Conservation (phyloP, 768 basidiomycete species). For the Rhodotorula babjevae region DNA sequence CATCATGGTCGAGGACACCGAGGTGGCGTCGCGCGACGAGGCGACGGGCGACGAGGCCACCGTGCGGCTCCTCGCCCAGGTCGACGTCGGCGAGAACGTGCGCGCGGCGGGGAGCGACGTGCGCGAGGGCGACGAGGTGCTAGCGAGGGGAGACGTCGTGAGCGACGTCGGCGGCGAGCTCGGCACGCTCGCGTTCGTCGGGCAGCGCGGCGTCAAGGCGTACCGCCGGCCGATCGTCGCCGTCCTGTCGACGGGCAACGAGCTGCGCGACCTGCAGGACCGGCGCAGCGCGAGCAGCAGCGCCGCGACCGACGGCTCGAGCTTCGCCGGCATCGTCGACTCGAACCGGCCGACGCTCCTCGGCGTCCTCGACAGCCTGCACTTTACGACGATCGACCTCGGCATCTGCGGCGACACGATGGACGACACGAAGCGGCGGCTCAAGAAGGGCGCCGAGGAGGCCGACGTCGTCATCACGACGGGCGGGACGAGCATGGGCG, state of each 20-base stretch:
- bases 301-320: not conserved
- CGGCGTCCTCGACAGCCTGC: constrained; percentile 65
- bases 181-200: constrained; percentile 74
- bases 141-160: constrained; percentile 61
- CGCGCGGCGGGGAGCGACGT: constrained; percentile 61
- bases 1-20: constrained; percentile 91
- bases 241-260: constrained; percentile 79
- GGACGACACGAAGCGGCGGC: constrained; percentile 50
- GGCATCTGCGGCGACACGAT: constrained; percentile 75
- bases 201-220: constrained; percentile 65
- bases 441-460: constrained; percentile 57
- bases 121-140: constrained; percentile 57
- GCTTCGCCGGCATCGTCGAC: constrained; percentile 62
- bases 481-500: constrained; percentile 87
- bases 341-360: constrained; percentile 77
- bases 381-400: constrained; percentile 71
- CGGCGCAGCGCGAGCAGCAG: not conserved
- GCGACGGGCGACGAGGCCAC: constrained; percentile 59
- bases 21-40: constrained; percentile 55
- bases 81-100: constrained; percentile 65
- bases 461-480: constrained; percentile 79
- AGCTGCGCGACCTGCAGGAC: constrained; percentile 62
- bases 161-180: constrained; percentile 71
- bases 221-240: constrained; percentile 70
- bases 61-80: constrained; percentile 63